These are phyloP conservation scores for Lactifluus piperatus DNA, from an alignment of 768 basidiomycete species.

Conservation along the genomic window DNA sequence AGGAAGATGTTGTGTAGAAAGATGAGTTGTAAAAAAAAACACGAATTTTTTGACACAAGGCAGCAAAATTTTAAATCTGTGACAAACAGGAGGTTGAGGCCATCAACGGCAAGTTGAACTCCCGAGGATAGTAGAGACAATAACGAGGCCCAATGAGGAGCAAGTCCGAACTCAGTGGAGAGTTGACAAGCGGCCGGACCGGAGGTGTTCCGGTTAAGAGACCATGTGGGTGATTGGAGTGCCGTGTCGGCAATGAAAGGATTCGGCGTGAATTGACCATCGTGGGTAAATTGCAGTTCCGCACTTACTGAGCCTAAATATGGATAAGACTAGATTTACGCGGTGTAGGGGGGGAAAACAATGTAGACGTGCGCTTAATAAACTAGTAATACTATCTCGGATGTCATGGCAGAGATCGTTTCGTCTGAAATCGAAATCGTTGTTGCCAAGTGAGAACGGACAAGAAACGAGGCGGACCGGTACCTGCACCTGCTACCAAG, in stretches of 20 bases:
- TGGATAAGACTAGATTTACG: too few species aligned
- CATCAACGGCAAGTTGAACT: not conserved
- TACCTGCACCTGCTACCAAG: not conserved
- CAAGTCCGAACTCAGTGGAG: not conserved
- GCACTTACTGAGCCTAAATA: not conserved
- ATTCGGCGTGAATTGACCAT: conserved; percentile 1
- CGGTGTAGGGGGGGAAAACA: not conserved
- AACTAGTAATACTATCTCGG: not conserved
- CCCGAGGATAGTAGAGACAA: not conserved
- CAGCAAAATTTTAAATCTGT: not conserved
- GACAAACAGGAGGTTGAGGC: not conserved
- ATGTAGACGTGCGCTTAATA: not conserved
- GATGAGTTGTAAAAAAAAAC: not conserved
- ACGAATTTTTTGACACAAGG: not conserved
- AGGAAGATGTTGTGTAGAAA: not conserved
- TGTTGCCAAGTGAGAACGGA: not conserved
- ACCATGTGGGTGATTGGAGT: conserved; percentile 3
- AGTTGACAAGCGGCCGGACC: conserved; percentile 1
- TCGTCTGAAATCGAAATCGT: not conserved
- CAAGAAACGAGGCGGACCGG: too few species aligned
- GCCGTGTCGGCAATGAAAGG: conserved; percentile 6
- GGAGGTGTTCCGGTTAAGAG: not conserved
- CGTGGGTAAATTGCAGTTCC: conserved; percentile 4
- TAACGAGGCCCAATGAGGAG: not conserved
- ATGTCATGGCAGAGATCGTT: not conserved